phyloP scores from a whole-genome alignment of 148 eudicot species.

The Silene latifolia region DNA sequence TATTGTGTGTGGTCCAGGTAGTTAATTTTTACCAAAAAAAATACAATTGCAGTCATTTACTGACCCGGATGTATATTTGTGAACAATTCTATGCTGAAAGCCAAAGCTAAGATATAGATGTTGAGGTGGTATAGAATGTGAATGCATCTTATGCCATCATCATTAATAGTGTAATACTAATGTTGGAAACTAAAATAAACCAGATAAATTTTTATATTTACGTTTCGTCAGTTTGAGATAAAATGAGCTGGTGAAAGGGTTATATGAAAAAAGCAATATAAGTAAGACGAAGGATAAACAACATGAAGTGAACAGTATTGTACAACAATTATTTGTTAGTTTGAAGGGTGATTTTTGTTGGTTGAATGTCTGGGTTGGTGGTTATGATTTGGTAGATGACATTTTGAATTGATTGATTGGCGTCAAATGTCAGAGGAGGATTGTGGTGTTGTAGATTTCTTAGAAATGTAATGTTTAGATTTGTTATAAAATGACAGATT shows the following conservation, averaged over 20 bases:
- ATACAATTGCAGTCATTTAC: background rate
- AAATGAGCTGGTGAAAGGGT: background rate
- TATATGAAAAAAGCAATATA: background rate
- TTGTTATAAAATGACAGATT: constrained; percentile 48
- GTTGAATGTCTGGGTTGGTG: background rate
- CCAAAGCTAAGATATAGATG: too few relatives aligned
- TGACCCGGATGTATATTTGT: too few relatives aligned
- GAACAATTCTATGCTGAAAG: too few relatives aligned
- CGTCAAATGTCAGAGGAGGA: constrained; percentile 2
- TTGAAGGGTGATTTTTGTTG: background rate
- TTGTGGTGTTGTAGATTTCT: background rate
- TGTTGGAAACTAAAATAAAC: background rate
- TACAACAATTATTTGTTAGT: background rate
- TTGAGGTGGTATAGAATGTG: too few relatives aligned
- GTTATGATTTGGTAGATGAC: background rate
- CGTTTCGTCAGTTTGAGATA: background rate
- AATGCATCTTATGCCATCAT: background rate
- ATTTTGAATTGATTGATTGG: constrained; percentile 1
- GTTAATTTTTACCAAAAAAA: too few relatives aligned
- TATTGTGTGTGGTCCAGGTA: too few relatives aligned
- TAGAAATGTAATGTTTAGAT: constrained; percentile 17
- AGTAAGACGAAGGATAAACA: background rate
- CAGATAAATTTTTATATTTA: background rate
- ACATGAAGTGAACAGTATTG: background rate
- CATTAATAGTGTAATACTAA: background rate